phyloP scores from a whole-genome alignment of 441 rosid genomes.

The Kokia cookei region DNA sequence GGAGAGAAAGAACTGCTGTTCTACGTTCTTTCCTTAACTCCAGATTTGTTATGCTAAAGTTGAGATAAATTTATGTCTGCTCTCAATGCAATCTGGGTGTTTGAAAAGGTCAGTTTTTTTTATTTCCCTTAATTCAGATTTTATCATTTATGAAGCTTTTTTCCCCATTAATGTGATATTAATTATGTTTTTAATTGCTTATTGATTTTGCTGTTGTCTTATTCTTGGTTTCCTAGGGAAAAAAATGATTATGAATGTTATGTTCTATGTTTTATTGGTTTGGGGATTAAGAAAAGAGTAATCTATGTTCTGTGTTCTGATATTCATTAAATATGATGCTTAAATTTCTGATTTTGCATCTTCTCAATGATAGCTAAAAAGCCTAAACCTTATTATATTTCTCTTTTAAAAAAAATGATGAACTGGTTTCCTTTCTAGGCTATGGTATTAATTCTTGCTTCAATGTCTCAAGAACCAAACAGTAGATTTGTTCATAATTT shows the following conservation, averaged over 20 bases:
- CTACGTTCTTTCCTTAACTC: not conserved
- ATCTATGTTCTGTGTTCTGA: not conserved
- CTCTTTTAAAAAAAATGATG: too few species aligned
- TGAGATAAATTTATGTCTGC: not conserved
- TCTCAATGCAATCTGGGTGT: conserved; percentile 4
- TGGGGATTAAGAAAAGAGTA: not conserved
- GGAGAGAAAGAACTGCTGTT: not conserved
- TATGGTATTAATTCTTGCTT: not conserved
- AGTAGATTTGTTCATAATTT: too few species aligned
- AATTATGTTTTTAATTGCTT: not conserved
- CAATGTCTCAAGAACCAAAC: not conserved
- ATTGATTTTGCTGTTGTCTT: not conserved
- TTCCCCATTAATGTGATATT: not conserved
- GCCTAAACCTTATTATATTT: not conserved
- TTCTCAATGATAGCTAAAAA: not conserved
- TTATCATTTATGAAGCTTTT: not conserved
- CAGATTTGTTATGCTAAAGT: not conserved
- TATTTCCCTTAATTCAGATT: not conserved
- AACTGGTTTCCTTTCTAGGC: not conserved
- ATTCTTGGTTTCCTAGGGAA: not conserved
- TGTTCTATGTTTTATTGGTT: not conserved
- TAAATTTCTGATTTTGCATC: not conserved
- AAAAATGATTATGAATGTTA: not conserved
- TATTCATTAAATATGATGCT: not conserved
- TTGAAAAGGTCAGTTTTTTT: conserved; percentile 2